These are phyloP conservation scores for Akanthomyces muscarius DNA, from an alignment of 2,329 filamentous ascomycete genomes.

Conservation along the genomic window DNA sequence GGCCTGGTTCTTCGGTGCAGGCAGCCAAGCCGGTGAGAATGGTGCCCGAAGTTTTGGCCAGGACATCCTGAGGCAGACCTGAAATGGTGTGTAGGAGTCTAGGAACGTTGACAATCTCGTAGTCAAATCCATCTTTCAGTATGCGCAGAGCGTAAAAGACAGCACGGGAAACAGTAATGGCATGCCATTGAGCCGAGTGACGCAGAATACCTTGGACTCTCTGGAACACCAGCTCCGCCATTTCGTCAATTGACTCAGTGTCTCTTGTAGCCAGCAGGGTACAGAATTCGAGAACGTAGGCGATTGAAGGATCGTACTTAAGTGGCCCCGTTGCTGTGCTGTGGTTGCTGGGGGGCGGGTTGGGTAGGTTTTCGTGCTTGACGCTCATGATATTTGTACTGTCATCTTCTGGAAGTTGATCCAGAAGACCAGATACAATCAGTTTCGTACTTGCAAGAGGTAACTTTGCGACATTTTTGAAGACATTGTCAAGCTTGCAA, in stretches of 20 bases:
- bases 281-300: slow-evolving; percentile 88
- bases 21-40: slow-evolving; percentile 74
- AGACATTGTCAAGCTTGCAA: slow-evolving; percentile 77
- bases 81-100: slow-evolving; percentile 90
- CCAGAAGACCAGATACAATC: slow-evolving; percentile 66
- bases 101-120: slow-evolving; percentile 87
- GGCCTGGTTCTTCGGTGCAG: slow-evolving; percentile 73
- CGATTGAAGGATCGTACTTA: slow-evolving; percentile 77
- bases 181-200: slow-evolving; percentile 73
- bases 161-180: slow-evolving; percentile 76
- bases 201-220: slow-evolving; percentile 77
- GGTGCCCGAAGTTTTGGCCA: slow-evolving; percentile 71
- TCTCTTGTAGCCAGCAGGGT: slow-evolving; percentile 78
- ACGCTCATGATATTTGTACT: slow-evolving; percentile 77
- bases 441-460: slow-evolving; percentile 29
- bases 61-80: slow-evolving; percentile 71
- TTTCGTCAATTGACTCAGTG: slow-evolving; percentile 62
- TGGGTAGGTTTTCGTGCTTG: slow-evolving; percentile 73
- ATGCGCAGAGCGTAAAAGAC: slow-evolving; percentile 83
- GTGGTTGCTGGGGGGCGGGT: slow-evolving; percentile 55
- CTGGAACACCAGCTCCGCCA: slow-evolving; percentile 78
- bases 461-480: slow-evolving; percentile 67
- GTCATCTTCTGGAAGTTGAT: slow-evolving; percentile 80
- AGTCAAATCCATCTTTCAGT: slow-evolving; percentile 79
- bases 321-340: slow-evolving; percentile 37